phyloP scores from a whole-genome alignment of 2,329 filamentous ascomycete species.

The Ceratocystiopsis brevicomis region DNA sequence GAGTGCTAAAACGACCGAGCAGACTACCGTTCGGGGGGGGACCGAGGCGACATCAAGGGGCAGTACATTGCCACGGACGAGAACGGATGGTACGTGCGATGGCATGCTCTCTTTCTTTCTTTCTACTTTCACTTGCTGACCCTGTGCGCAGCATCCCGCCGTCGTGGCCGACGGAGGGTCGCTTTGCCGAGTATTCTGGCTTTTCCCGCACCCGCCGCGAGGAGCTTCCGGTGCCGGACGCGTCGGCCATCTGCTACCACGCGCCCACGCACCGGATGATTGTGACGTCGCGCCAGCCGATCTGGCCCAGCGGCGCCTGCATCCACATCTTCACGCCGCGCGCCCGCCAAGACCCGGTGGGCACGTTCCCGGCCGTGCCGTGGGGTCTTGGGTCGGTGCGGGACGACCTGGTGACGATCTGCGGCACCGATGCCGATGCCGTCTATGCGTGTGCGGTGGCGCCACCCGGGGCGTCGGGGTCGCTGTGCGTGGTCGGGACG shows the following conservation, averaged over 20 bases:
- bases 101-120: too few species aligned
- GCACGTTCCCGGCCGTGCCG: too few species aligned
- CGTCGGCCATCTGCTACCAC: constrained; percentile 30
- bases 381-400: neutral
- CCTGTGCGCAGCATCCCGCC: neutral
- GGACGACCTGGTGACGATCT: too few species aligned
- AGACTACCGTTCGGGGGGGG: constrained; percentile 13
- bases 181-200: neutral
- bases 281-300: constrained; percentile 19
- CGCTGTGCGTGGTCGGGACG: constrained; percentile 29
- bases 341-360: neutral
- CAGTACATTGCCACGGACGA: constrained; percentile 25
- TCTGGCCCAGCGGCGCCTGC: constrained; percentile 15
- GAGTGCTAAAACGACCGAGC: too few species aligned
- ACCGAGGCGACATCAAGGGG: constrained; percentile 14
- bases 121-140: neutral
- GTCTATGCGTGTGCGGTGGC: constrained; percentile 25
- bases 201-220: constrained; percentile 1
- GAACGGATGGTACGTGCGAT: constrained; percentile 21
- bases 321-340: neutral
- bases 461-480: constrained; percentile 17
- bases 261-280: constrained; percentile 22
- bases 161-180: neutral
- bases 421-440: constrained; percentile 7
- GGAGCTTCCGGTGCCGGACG: constrained; percentile 11